phyloP scores from a whole-genome alignment of 2,329 filamentous ascomycete genomes.

The Myriosclerotinia duriaeana region DNA sequence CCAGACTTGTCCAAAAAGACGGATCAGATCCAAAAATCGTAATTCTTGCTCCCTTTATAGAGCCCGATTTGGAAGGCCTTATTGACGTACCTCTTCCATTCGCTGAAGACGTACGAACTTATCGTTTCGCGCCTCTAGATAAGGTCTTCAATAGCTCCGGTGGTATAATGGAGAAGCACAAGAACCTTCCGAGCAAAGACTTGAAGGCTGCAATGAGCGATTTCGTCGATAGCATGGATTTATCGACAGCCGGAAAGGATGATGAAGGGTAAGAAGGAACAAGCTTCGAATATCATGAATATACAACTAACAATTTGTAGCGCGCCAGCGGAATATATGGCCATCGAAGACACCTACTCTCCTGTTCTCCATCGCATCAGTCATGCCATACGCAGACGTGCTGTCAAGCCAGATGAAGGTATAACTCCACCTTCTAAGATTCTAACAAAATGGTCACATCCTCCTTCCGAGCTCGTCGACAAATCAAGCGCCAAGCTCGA shows the following conservation, averaged over 20 bases:
- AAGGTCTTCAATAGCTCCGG: constrained; percentile 85
- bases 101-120: constrained; percentile 85
- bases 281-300: constrained; percentile 17
- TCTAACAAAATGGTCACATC: constrained; percentile 70
- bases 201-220: constrained; percentile 80
- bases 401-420: constrained; percentile 67
- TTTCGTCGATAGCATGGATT: constrained; percentile 91
- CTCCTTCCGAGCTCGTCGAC: constrained; percentile 65
- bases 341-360: constrained; percentile 79
- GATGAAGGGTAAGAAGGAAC: constrained; percentile 64
- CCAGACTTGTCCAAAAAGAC: constrained; percentile 81
- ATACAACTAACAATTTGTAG: constrained; percentile 38
- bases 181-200: constrained; percentile 74
- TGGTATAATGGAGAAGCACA: constrained; percentile 75
- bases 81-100: constrained; percentile 91
- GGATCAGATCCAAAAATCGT: constrained; percentile 74
- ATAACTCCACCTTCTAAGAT: constrained; percentile 62
- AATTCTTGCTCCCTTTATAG: constrained; percentile 76
- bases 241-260: constrained; percentile 68
- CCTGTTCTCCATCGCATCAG: constrained; percentile 86
- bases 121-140: constrained; percentile 87
- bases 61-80: constrained; percentile 77
- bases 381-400: constrained; percentile 79
- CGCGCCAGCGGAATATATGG: constrained; percentile 64
- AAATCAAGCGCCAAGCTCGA: constrained; percentile 58